phyloP scores from a whole-genome alignment of 2,329 filamentous ascomycete species.

The Raffaelea albimanens region DNA sequence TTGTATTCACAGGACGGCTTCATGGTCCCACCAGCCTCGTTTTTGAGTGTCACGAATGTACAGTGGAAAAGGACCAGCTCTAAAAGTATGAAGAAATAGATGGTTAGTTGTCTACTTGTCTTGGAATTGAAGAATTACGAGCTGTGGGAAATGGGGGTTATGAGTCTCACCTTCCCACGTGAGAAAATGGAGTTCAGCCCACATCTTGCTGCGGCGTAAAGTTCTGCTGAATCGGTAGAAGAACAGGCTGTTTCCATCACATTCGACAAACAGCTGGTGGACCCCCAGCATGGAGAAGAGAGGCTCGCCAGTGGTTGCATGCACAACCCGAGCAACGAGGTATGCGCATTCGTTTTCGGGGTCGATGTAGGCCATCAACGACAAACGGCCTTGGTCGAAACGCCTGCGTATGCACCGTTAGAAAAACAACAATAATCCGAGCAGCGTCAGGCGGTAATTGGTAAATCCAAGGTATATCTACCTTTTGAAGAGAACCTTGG shows the following conservation, averaged over 20 bases:
- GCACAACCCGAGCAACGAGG: slow-evolving; percentile 35
- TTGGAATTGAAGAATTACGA: background rate
- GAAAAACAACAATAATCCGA: background rate
- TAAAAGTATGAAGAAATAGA: slow-evolving; percentile 17
- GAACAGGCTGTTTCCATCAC: slow-evolving; percentile 37
- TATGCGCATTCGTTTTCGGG: slow-evolving; percentile 32
- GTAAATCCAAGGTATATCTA: slow-evolving; percentile 18
- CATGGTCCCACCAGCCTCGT: slow-evolving; percentile 34
- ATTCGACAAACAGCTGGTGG: slow-evolving; percentile 44
- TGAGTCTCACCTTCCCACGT: slow-evolving; percentile 52
- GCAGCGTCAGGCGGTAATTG: background rate
- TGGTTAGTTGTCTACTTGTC: slow-evolving; percentile 4
- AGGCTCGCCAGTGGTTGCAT: slow-evolving; percentile 25
- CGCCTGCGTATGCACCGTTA: slow-evolving; percentile 23
- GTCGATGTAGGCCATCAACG: slow-evolving; percentile 42
- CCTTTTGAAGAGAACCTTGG: slow-evolving; percentile 46
- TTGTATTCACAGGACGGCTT: slow-evolving; percentile 32
- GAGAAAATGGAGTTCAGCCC: slow-evolving; percentile 46
- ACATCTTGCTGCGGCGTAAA: slow-evolving; percentile 34
- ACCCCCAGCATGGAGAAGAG: slow-evolving; percentile 42
- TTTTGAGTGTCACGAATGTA: slow-evolving; percentile 48
- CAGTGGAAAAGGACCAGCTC: slow-evolving; percentile 52
- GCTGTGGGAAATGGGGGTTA: too few species aligned
- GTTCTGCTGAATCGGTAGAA: slow-evolving; percentile 42
- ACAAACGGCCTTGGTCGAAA: slow-evolving; percentile 46